Percentiles rank a stretch among this genome's conserved stretches.
Conservation (phyloP, 176 grass and related monocot genomes). For the Aegilops speltoides region DNA sequence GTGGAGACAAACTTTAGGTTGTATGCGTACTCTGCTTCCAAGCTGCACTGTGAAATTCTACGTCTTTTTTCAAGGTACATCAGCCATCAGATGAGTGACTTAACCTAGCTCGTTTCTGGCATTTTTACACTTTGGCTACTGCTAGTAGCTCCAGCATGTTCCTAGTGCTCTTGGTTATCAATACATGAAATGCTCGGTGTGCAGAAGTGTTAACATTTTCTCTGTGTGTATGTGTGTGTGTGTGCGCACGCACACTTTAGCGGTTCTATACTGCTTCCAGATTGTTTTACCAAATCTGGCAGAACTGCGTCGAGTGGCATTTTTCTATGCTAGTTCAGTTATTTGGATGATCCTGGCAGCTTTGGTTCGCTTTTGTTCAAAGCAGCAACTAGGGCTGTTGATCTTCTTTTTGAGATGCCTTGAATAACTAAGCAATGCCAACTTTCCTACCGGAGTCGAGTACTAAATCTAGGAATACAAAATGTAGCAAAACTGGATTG, state of each 20-base stretch:
- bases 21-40: constrained; percentile 91
- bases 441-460: not conserved
- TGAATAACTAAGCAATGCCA: constrained; percentile 2
- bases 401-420: not conserved
- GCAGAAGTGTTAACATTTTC: not conserved
- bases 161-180: constrained; percentile 14
- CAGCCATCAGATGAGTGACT: constrained; percentile 6
- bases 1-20: constrained; percentile 96
- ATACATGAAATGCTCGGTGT: not conserved
- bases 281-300: not conserved
- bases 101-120: constrained; percentile 4
- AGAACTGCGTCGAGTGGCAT: not conserved
- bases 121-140: not conserved
- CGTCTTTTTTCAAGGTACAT: constrained; percentile 91
- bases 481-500: not conserved
- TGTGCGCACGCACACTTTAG: not conserved
- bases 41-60: constrained; percentile 88
- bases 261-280: not conserved
- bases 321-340: not conserved
- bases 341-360: not conserved
- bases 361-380: not conserved
- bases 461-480: not conserved
- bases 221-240: not conserved
- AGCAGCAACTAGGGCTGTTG: not conserved
- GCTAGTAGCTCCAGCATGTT: not conserved